Conservation (phyloP, 1,139 yeast genomes). For the Blastobotrys serpentis region DNA sequence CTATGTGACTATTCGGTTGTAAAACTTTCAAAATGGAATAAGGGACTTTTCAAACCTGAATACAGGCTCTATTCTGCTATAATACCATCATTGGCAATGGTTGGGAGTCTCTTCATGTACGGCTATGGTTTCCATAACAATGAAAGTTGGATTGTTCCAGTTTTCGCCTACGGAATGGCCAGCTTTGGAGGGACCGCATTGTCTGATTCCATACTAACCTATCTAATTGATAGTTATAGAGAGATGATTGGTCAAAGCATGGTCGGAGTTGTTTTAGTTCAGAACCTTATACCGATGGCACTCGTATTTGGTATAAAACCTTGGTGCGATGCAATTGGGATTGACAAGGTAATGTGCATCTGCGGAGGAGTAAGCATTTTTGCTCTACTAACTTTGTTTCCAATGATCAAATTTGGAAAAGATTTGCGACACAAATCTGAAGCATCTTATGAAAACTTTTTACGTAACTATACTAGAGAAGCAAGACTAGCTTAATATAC, state of each 20-base stretch:
- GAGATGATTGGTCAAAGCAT: constrained; percentile 22
- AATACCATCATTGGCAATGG: constrained; percentile 17
- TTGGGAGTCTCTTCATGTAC: constrained; percentile 21
- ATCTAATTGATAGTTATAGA: constrained; percentile 21
- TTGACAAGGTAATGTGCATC: constrained; percentile 18
- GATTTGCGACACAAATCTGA: constrained; percentile 6
- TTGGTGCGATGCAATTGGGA: constrained; percentile 20
- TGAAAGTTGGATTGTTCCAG: constrained; percentile 21
- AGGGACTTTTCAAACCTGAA: constrained; percentile 22
- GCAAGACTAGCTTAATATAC: neutral
- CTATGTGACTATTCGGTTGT: constrained; percentile 22
- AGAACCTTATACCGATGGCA: constrained; percentile 22
- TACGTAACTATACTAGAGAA: constrained; percentile 1
- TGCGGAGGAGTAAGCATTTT: constrained; percentile 16
- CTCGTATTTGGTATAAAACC: constrained; percentile 21
- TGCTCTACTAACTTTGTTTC: constrained; percentile 13
- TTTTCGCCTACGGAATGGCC: constrained; percentile 20
- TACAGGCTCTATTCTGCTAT: constrained; percentile 21
- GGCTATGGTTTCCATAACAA: constrained; percentile 20
- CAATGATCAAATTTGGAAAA: constrained; percentile 16
- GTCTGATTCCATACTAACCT: constrained; percentile 19
- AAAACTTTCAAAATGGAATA: constrained; percentile 20
- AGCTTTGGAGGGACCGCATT: constrained; percentile 22
- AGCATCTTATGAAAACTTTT: neutral
- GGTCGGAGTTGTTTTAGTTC: constrained; percentile 24